Evolutionary conservation across 345 rosid genomes (phyloP).

Genomic region (Acer yangbiense): DNA sequence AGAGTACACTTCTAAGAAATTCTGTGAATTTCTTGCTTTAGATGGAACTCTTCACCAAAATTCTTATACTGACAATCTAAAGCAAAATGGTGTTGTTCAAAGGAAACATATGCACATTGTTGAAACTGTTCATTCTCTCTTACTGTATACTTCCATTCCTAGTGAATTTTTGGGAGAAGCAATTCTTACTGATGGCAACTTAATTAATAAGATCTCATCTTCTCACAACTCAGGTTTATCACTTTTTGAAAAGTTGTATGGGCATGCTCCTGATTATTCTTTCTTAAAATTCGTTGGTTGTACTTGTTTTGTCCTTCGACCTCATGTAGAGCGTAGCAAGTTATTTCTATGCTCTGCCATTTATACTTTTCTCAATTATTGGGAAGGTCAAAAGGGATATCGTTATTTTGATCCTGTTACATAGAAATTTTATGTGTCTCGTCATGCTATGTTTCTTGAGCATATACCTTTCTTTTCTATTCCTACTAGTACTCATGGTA

Average conservation of each 20-base stretch:
- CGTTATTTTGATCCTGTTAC: too few species aligned
- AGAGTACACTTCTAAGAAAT: background rate
- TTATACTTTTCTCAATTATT: background rate
- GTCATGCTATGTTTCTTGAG: too few species aligned
- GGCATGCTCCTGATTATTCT: background rate
- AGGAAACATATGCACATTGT: background rate
- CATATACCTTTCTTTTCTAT: too few species aligned
- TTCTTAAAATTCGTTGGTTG: background rate
- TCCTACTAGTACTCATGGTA: too few species aligned
- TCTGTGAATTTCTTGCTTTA: background rate
- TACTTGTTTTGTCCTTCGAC: background rate
- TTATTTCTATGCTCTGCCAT: background rate
- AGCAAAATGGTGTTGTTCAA: background rate
- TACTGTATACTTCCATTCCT: background rate
- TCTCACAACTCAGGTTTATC: background rate
- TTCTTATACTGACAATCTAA: background rate
- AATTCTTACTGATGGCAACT: background rate
- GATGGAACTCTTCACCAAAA: slow-evolving; percentile 2
- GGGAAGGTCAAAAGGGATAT: too few species aligned
- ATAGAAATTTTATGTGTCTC: too few species aligned
- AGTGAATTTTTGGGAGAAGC: slow-evolving; percentile 6
- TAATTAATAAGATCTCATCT: slow-evolving; percentile 1
- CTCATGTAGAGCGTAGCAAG: background rate
- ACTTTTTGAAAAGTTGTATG: slow-evolving; percentile 6
- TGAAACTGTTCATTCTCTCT: background rate